phyloP scores from a whole-genome alignment of 768 basidiomycete genomes.

The Hericium erinaceus region DNA sequence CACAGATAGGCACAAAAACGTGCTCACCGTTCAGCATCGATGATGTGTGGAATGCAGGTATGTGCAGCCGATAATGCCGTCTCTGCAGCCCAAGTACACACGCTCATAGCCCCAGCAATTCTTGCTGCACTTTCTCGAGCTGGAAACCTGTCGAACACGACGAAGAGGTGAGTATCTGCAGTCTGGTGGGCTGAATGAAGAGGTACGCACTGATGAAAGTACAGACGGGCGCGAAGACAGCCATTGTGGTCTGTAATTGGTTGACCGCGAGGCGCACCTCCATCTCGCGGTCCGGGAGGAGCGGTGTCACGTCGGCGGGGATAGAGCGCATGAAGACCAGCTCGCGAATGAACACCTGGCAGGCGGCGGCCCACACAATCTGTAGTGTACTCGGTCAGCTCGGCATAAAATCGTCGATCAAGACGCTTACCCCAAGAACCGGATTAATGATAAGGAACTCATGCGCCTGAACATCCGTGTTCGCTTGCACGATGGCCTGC shows the following conservation, averaged over 20 bases:
- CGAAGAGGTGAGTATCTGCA: neutral
- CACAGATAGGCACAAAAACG: no score
- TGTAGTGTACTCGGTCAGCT: neutral
- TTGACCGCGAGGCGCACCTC: conserved; percentile 9
- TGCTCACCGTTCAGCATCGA: no score
- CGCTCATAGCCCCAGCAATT: neutral
- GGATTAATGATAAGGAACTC: conserved; percentile 1
- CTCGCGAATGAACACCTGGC: conserved; percentile 13
- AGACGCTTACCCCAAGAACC: conserved; percentile 5
- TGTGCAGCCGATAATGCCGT: no score
- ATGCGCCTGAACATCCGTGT: neutral
- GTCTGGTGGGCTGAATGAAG: neutral
- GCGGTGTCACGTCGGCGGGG: conserved; percentile 1
- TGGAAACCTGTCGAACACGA: conserved; percentile 3
- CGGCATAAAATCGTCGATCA: neutral
- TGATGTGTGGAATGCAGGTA: no score
- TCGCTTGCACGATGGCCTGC: conserved; percentile 8
- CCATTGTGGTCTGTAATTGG: conserved; percentile 8
- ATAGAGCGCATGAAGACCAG: conserved; percentile 8
- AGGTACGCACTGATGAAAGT: conserved; percentile 9
- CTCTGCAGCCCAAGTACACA: no score
- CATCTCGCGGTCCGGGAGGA: conserved; percentile 1
- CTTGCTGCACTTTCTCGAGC: conserved; percentile 10
- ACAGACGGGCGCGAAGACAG: conserved; percentile 1
- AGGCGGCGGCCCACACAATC: conserved; percentile 10